phyloP scores from a whole-genome alignment of 495 filamentous ascomycete species.

The Terfezia boudieri region DNA sequence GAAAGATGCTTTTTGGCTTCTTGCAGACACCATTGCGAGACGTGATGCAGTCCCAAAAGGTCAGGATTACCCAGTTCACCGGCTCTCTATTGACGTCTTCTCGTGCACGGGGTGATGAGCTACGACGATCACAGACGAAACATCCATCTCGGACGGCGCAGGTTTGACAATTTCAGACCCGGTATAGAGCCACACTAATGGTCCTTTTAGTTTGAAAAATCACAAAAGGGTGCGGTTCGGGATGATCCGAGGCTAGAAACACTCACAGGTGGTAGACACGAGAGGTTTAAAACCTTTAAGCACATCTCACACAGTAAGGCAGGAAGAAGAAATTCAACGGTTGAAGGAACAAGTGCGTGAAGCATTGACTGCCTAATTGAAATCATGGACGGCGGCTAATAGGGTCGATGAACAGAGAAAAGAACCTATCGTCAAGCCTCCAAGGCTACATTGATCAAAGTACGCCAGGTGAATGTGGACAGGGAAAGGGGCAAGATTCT shows the following conservation, averaged over 20 bases:
- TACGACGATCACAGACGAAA: neutral
- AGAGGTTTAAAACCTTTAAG: constrained; percentile 7
- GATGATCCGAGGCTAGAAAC: neutral
- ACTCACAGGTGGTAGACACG: neutral
- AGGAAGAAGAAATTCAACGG: constrained; percentile 6
- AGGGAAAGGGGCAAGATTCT: neutral
- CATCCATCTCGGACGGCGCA: neutral
- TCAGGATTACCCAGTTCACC: no score
- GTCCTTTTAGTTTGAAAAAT: neutral
- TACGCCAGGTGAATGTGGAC: constrained; percentile 2
- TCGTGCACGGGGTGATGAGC: no score
- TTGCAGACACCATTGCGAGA: no score
- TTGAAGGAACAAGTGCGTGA: constrained; percentile 7
- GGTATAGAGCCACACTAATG: neutral
- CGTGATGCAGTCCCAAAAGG: no score
- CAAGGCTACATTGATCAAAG: neutral
- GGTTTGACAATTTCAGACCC: neutral
- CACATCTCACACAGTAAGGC: constrained; percentile 5
- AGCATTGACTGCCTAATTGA: neutral
- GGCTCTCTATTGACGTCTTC: no score
- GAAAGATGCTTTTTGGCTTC: no score
- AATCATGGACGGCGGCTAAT: neutral
- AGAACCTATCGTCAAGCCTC: constrained; percentile 4
- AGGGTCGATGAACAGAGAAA: neutral
- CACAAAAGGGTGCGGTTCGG: neutral